Base-by-base conservation (phyloP, 176 grass and related monocot species). In the Bromus sterilis region DNA sequence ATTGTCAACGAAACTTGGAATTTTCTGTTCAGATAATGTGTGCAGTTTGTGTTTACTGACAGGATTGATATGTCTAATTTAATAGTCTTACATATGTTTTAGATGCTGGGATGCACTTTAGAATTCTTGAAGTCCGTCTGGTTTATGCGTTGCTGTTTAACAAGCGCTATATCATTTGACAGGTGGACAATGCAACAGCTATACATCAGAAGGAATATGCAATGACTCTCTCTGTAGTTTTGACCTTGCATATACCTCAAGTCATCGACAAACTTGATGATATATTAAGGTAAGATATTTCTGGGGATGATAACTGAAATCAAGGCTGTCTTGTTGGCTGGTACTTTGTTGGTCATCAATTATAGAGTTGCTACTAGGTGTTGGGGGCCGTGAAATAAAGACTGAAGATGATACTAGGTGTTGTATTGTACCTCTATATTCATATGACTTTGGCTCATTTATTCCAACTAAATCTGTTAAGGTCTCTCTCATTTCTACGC, bases 221-320 rank as follows among this genome's bases (percentile, higher is more conserved):
- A 21, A 91, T 95, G 80, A 93, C 96, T 58, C 96, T 99, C 86
- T 91, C 88, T 36, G 75, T 99, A 75, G 88, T 99, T 85, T 88
- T 99, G 93, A 99, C 91, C 40, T 93, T 99, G 75, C 88, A 92
- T 78, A 85, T 95, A 64, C 91, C 93, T 70, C 84, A 95, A 85
- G 77, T 99, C 40, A 92, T 99, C 5, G 93, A 99, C 71, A 99
- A 91, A 93, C 96, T 99, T 21, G 96, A 99, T 80, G 96, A 99
- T 57, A 95, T 99, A 49, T 88, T 99, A 86, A 95, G 91, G 96
- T 99, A 89, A 80, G 43, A 60, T 39, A 53, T 40, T 81, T 64
- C 55, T 84, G 25, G 25, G 61, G 53, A 58, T 74, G 16, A 59
- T 43, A 83, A 75, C 59, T 59, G 12, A 65, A 55, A 48, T 18